phyloP scores from a whole-genome alignment of 2,329 filamentous ascomycete species.

The Xylariaceae sp. region DNA sequence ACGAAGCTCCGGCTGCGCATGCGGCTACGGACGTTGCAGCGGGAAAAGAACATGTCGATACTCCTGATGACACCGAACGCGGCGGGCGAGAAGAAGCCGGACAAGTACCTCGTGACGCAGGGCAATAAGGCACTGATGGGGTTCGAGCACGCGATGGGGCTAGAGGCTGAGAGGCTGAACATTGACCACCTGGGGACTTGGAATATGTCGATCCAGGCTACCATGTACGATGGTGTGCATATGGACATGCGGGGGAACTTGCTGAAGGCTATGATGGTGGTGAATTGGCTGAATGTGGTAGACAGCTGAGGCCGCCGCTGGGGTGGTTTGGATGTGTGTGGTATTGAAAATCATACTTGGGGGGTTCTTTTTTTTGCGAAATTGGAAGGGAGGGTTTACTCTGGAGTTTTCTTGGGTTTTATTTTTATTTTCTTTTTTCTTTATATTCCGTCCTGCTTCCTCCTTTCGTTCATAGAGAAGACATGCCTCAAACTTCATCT shows the following conservation, averaged over 20 bases:
- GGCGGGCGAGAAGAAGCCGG: slow-evolving; percentile 40
- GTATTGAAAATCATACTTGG: not conserved
- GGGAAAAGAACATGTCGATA: slow-evolving; percentile 20
- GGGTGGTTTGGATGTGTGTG: not conserved
- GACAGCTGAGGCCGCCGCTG: slow-evolving; percentile 11
- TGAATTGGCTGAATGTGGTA: slow-evolving; percentile 41
- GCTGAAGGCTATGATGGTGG: slow-evolving; percentile 44
- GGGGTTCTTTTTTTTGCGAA: not conserved
- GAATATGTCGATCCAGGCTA: slow-evolving; percentile 47
- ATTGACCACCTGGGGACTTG: slow-evolving; percentile 44
- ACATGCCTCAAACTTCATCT: too few species aligned
- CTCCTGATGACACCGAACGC: slow-evolving; percentile 42
- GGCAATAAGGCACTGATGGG: slow-evolving; percentile 43
- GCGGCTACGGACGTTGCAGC: slow-evolving; percentile 11
- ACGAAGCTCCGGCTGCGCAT: slow-evolving; percentile 18
- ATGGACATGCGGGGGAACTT: slow-evolving; percentile 43
- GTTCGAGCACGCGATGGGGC: slow-evolving; percentile 39
- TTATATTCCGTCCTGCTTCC: not conserved
- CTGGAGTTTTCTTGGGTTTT: not conserved
- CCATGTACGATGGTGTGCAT: slow-evolving; percentile 43
- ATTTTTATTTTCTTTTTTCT: not conserved
- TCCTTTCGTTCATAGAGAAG: too few species aligned
- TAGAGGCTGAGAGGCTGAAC: slow-evolving; percentile 32
- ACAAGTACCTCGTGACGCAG: slow-evolving; percentile 41
- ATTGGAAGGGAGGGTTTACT: not conserved